A percentile compares a stretch with the other conserved stretches of the same genome.
These are phyloP conservation scores for Pachyrhizus erosus DNA, from an alignment of 306 rosid genomes.

Conservation along the genomic window DNA sequence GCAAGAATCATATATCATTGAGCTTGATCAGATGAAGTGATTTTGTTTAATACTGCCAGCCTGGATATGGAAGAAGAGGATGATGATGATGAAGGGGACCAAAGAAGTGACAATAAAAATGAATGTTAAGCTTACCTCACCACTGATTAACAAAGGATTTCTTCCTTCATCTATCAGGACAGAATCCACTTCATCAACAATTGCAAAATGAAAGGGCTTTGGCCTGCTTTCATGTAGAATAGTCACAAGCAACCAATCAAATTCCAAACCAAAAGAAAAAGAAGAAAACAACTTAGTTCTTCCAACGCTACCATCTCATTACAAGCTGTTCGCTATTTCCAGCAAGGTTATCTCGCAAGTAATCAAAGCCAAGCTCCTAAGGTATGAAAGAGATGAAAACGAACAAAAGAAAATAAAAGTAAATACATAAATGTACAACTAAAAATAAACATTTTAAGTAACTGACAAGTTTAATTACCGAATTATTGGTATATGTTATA, in stretches of 20 bases:
- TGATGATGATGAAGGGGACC: neutral
- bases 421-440: conserved; percentile 34
- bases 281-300: conserved; percentile 29
- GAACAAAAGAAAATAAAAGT: conserved; percentile 13
- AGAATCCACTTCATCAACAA: conserved; percentile 97
- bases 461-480: conserved; percentile 63
- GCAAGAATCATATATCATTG: conserved; percentile 29
- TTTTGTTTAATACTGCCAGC: conserved; percentile 35
- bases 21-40: conserved; percentile 30
- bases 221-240: conserved; percentile 70
- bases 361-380: conserved; percentile 99
- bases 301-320: conserved; percentile 82
- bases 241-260: conserved; percentile 29
- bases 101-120: conserved; percentile 22
- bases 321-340: conserved; percentile 84
- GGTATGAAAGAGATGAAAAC: conserved; percentile 12
- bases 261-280: conserved; percentile 18
- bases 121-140: conserved; percentile 67
- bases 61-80: conserved; percentile 23
- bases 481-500: conserved; percentile 92
- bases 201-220: conserved; percentile 95
- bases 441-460: conserved; percentile 33
- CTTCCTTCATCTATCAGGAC: conserved; percentile 98
- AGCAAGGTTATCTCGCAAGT: conserved; percentile 96
- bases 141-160: conserved; percentile 95